A percentile compares a stretch with the other conserved stretches of the same genome.
These are phyloP conservation scores for Artemisia tridentata DNA, from an alignment of 129 eudicot species.

Conservation along the genomic window DNA sequence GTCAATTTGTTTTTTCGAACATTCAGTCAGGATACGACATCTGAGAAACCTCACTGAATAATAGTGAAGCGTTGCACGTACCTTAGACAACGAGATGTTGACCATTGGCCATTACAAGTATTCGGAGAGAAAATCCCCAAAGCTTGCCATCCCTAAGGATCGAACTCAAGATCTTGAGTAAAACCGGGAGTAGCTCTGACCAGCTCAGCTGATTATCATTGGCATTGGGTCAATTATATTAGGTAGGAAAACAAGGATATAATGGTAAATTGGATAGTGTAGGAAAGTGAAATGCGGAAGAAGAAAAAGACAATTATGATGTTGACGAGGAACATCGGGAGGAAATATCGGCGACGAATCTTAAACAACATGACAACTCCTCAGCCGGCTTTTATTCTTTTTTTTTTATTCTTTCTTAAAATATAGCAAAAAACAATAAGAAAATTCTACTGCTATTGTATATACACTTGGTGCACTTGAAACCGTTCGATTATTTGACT, in stretches of 20 bases:
- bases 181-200: too few species aligned
- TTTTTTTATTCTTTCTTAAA: background rate
- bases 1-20: too few species aligned
- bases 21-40: too few species aligned
- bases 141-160: too few species aligned
- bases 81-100: too few species aligned
- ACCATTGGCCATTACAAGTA: too few species aligned
- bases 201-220: too few species aligned
- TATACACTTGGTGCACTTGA: background rate
- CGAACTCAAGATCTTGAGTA: too few species aligned
- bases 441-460: background rate
- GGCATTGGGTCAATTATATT: background rate
- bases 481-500: constrained; percentile 21
- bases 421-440: background rate
- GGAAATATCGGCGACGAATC: constrained; percentile 90
- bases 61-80: too few species aligned
- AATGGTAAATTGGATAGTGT: background rate
- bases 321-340: constrained; percentile 56
- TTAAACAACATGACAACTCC: constrained; percentile 56
- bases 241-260: background rate
- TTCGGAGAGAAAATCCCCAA: too few species aligned
- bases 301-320: constrained; percentile 27
- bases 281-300: constrained; percentile 22
- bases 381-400: constrained; percentile 30
- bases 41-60: too few species aligned